phyloP scores from a whole-genome alignment of 208 protist species.

The Acanthamoeba culbertsoni region DNA sequence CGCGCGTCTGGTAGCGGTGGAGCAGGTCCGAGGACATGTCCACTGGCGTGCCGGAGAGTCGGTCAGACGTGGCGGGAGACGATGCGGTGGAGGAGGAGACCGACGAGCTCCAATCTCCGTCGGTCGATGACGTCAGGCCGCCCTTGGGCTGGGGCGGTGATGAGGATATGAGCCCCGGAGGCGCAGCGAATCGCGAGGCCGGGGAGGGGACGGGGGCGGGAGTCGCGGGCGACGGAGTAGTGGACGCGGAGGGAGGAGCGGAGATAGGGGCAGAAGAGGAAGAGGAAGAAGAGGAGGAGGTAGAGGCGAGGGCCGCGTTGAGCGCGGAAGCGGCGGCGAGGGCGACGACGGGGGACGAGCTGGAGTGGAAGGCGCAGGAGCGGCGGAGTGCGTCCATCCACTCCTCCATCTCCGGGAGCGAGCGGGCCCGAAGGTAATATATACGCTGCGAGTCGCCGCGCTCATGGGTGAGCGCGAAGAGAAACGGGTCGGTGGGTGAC shows the following conservation, averaged over 20 bases:
- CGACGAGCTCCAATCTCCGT: no score
- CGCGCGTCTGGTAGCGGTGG: constrained; percentile 15
- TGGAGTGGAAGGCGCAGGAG: background rate
- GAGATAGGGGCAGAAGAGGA: background rate
- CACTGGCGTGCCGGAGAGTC: background rate
- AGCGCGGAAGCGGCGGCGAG: background rate
- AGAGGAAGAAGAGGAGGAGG: background rate
- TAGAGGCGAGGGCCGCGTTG: background rate
- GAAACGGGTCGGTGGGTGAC: background rate
- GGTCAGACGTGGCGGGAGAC: background rate
- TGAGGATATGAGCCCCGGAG: no score
- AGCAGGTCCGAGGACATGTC: background rate
- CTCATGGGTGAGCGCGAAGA: background rate
- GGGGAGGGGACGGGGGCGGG: no score
- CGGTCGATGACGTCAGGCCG: background rate
- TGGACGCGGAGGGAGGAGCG: background rate
- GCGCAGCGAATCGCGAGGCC: no score
- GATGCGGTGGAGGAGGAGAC: background rate
- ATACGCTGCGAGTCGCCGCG: background rate
- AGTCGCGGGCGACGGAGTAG: background rate
- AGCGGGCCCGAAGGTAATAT: background rate
- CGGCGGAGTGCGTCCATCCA: constrained; percentile 19
- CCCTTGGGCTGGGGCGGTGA: no score
- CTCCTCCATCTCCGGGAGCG: constrained; percentile 24
- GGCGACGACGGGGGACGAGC: background rate